Evolutionary conservation across 352 stramenopile species (phyloP), one percentile per base, ranked within the genome.

Genomic region (Phytophthora uliginosa): DNA sequence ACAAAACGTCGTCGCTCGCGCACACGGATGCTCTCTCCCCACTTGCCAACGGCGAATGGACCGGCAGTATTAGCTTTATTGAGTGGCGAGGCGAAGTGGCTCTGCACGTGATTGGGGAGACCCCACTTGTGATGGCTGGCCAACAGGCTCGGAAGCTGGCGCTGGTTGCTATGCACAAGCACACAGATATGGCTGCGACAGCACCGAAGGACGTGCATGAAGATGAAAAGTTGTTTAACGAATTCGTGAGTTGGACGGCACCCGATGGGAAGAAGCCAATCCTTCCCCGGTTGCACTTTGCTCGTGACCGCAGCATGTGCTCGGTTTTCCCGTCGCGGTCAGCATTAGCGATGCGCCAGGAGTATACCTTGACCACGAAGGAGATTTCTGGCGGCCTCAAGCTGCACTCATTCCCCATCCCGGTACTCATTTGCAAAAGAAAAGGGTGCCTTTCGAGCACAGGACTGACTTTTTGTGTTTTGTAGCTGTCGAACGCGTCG

Each of bases 311-410:
- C 55, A 95, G 88, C 59, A 69, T 93, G 7, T 95, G 83, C 69
- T 84, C 78, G 3, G 89, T 97, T 31, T 85, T 86, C 17, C 86
- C 89, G 1, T 78, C 84, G 22, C 66, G 71, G 17, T 82, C 73
- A 5, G 66, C 83, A 17, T 36, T 85, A n/a, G 80, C 73, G 10
- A 92, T 97, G 86, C 83, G 84, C 22, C 87, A 95, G 56, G 90
- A 97, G 45, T 95, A 85, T 57, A 88, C 85, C 7, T 76, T 97
- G 28, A 89, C 88, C 56, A 97, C 90, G 1, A 97, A 95, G 60
- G 90, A 97, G 63, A 97, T 95, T 59, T 95, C 89, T 0, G 88
- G 89, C 22, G 90, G 88, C 4, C 70, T 97, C 7, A 88, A 86
- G 20, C 76, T 97, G 4, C 77, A 89, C 15, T 92, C 90, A 3